These are phyloP conservation scores for Balansia obtecta DNA, from an alignment of 2,329 filamentous ascomycete species.

Conservation along the genomic window DNA sequence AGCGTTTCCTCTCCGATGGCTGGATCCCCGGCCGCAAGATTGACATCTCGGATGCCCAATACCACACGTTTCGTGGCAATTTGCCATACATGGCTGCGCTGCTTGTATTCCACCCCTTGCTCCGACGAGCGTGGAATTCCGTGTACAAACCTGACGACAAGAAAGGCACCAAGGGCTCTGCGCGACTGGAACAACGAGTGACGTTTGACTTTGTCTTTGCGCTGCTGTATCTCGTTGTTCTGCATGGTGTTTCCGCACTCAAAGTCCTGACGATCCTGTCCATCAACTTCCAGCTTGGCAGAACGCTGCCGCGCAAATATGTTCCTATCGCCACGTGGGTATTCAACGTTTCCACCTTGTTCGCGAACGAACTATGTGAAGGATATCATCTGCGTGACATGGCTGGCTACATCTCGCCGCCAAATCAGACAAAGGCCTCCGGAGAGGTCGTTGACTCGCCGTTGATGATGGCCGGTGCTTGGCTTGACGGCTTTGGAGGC, in stretches of 20 bases:
- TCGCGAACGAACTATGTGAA: conserved; percentile 73
- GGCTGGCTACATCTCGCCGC: conserved; percentile 35
- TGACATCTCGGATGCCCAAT: conserved; percentile 84
- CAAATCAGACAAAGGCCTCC: not conserved
- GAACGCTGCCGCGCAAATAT: conserved; percentile 52
- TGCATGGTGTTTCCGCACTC: conserved; percentile 75
- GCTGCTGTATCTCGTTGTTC: conserved; percentile 58
- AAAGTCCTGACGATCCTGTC: conserved; percentile 75
- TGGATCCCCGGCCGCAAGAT: conserved; percentile 92
- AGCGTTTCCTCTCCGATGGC: conserved; percentile 58
- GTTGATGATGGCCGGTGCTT: conserved; percentile 50
- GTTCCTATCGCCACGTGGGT: conserved; percentile 72
- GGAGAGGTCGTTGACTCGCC: conserved; percentile 20
- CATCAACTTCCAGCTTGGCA: conserved; percentile 72
- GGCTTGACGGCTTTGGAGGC: conserved; percentile 69
- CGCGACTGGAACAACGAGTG: conserved; percentile 54
- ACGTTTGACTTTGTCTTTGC: conserved; percentile 79
- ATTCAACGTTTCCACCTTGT: conserved; percentile 77
- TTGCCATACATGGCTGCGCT: conserved; percentile 68
- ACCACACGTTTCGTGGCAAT: conserved; percentile 72
- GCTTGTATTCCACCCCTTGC: conserved; percentile 64
- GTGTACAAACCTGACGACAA: conserved; percentile 27
- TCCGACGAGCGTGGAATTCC: conserved; percentile 59
- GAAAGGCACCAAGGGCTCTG: conserved; percentile 33
- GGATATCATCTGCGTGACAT: conserved; percentile 65